Conservation (phyloP, 2,329 filamentous ascomycete genomes). For the Zasmidium angulare region DNA sequence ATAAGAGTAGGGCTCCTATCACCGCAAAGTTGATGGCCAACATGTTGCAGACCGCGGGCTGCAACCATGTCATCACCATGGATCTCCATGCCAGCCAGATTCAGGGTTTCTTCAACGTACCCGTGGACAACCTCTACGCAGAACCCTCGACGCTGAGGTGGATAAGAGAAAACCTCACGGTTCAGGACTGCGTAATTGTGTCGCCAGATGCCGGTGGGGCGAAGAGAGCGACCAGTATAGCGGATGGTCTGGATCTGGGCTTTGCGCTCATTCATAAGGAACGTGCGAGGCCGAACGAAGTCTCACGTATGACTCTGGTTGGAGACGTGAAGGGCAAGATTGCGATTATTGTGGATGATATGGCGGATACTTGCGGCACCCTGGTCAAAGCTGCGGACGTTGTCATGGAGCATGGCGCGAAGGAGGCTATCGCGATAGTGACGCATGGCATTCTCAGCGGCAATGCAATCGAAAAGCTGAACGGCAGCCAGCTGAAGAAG, state of each 20-base stretch:
- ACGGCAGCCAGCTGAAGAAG: conserved; percentile 71
- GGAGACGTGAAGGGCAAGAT: conserved; percentile 89
- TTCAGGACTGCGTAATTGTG: conserved; percentile 87
- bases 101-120: conserved; percentile 90
- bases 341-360: conserved; percentile 95
- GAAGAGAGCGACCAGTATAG: conserved; percentile 89
- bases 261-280: conserved; percentile 98
- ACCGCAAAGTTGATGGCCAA: conserved; percentile 94
- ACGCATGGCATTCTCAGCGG: conserved; percentile 91
- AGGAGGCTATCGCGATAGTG: conserved; percentile 88
- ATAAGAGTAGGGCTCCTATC: conserved; percentile 93
- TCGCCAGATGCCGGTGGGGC: conserved; percentile 93
- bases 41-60: conserved; percentile 93
- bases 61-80: conserved; percentile 94
- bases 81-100: conserved; percentile 93
- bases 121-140: conserved; percentile 81
- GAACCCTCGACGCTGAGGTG: conserved; percentile 89
- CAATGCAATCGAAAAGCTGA: conserved; percentile 82
- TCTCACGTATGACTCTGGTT: conserved; percentile 92
- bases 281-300: conserved; percentile 84
- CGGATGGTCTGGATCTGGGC: conserved; percentile 82
- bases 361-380: conserved; percentile 95
- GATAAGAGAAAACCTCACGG: conserved; percentile 81
- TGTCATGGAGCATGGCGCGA: conserved; percentile 81
- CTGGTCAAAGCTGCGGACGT: conserved; percentile 85